Conservation (phyloP, 2,329 filamentous ascomycete species). For the Penicillium occitanis region DNA sequence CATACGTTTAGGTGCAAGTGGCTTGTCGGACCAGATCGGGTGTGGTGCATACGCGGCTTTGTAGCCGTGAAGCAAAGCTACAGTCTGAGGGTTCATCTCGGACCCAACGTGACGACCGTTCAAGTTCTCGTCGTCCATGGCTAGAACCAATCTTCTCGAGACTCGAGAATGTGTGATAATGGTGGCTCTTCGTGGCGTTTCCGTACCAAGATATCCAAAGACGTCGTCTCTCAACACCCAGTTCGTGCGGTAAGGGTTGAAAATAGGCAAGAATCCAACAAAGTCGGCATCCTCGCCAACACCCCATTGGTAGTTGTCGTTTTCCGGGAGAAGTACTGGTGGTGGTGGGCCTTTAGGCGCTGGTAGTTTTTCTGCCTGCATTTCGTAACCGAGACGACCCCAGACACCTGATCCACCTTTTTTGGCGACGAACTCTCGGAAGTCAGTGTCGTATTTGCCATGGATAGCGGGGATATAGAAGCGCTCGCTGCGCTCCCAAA, state of each 20-base stretch:
- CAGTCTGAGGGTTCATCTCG: constrained; percentile 75
- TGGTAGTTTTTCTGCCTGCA: constrained; percentile 34
- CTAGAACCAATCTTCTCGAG: constrained; percentile 68
- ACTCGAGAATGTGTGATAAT: constrained; percentile 67
- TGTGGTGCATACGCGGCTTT: constrained; percentile 78
- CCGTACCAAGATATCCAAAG: constrained; percentile 38
- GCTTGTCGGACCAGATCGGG: constrained; percentile 75
- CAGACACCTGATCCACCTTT: constrained; percentile 60
- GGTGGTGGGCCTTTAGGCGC: constrained; percentile 64
- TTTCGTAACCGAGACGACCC: constrained; percentile 62
- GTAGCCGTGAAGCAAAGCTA: constrained; percentile 72
- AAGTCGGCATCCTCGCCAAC: constrained; percentile 87
- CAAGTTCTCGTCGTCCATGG: constrained; percentile 73
- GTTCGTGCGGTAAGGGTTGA: constrained; percentile 80
- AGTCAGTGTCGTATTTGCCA: constrained; percentile 45
- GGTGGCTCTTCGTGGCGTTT: constrained; percentile 70
- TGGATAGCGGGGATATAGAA: constrained; percentile 57
- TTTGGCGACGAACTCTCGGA: constrained; percentile 16
- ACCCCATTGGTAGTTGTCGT: constrained; percentile 74
- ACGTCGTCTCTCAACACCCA: constrained; percentile 68
- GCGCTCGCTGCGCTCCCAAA: constrained; percentile 59
- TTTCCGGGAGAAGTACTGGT: constrained; percentile 56
- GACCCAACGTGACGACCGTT: constrained; percentile 73
- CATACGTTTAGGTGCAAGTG: constrained; percentile 26
- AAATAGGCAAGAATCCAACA: constrained; percentile 87